A percentile compares a stretch with the other conserved stretches of the same genome.
Conservation (phyloP, 192 early-diverging fungal genomes). For the Rhizophagus clarus region DNA sequence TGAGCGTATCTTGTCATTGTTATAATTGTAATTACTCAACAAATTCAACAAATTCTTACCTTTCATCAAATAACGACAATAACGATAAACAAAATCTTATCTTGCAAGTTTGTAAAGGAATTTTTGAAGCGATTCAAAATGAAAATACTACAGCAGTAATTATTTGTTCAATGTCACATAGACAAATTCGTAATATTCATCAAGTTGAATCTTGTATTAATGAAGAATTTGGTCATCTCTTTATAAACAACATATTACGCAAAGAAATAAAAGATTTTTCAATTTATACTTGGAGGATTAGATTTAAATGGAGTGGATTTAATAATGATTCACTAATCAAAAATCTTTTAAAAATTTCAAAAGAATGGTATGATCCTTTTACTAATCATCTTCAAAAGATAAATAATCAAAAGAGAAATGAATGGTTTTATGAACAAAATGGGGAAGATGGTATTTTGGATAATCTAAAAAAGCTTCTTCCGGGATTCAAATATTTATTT, state of each 20-base stretch:
- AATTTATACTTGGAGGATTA: background rate
- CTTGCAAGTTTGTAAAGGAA: background rate
- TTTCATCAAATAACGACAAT: background rate
- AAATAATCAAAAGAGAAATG: background rate
- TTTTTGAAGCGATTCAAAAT: background rate
- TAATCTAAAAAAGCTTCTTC: background rate
- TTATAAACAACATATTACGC: background rate
- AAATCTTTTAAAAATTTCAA: background rate
- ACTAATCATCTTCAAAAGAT: background rate
- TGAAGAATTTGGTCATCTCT: background rate
- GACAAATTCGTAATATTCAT: background rate
- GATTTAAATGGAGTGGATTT: background rate
- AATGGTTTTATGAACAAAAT: background rate
- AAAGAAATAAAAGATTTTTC: background rate
- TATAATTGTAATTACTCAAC: background rate
- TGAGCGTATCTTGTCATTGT: background rate
- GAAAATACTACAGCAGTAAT: background rate
- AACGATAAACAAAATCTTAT: slow-evolving; percentile 12
- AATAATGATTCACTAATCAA: background rate
- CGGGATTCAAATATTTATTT: slow-evolving; percentile 2
- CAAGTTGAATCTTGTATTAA: background rate
- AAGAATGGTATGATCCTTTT: background rate
- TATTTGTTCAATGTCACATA: background rate
- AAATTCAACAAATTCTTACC: no score
- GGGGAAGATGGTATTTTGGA: background rate